A percentile compares a stretch with the other conserved stretches of the same genome.
Conservation (phyloP, 177 flowering plant species). For the Vitis hybrid region DNA sequence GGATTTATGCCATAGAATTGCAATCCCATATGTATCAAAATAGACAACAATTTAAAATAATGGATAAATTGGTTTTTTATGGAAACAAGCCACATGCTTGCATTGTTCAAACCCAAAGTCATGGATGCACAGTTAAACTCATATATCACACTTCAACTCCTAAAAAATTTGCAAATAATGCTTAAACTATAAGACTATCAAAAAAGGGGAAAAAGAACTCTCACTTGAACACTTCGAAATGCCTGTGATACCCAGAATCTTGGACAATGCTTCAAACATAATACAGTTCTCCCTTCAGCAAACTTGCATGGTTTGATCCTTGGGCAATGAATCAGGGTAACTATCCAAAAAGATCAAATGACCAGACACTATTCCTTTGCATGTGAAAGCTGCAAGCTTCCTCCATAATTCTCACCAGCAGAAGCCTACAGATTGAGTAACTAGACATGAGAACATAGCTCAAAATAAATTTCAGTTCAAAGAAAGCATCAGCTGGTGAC, state of each 20-base stretch:
- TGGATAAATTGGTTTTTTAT: no score
- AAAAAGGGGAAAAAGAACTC: conserved; percentile 8
- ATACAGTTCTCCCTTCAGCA: neutral
- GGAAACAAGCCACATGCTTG: no score
- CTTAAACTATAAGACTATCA: no score
- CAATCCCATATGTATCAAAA: no score
- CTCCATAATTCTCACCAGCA: conserved; percentile 68
- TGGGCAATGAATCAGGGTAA: neutral
- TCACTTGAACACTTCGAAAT: neutral
- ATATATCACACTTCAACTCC: no score
- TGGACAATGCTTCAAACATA: no score
- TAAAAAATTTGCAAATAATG: no score
- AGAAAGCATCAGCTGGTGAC: neutral
- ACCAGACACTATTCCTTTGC: conserved; percentile 9
- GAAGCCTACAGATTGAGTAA: conserved; percentile 42
- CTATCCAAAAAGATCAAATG: neutral
- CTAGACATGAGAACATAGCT: neutral
- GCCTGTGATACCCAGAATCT: neutral
- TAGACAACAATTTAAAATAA: no score
- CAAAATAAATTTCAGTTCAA: neutral
- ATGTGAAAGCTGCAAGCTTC: conserved; percentile 39
- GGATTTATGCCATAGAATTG: no score
- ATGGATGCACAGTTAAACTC: no score
- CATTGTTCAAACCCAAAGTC: no score
- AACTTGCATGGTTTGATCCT: neutral